Evolutionary conservation across 2,329 filamentous ascomycete species (phyloP), one percentile per base, ranked within the genome.

Genomic region (Huntiella bhutanensis): DNA sequence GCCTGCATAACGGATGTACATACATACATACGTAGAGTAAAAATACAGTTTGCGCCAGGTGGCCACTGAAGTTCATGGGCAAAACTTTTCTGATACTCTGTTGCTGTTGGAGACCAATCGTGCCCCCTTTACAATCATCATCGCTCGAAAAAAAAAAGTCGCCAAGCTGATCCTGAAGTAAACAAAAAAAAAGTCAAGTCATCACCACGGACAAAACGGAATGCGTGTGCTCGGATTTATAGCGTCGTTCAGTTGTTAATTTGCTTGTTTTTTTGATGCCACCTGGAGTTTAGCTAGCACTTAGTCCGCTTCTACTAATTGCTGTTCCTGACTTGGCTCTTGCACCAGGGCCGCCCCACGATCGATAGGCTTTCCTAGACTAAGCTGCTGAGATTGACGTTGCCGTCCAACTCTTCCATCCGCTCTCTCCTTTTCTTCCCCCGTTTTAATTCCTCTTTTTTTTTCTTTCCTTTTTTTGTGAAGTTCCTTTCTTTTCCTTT

Each of bases 361-460:
- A 35, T 34, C 33, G 33, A 46, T 13, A 19, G 43, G 17, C 35
- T 34, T 33, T 34, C 22, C 15, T 16, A 39, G 37, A 15, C 37
- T 17, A 17, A 41, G 19, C 19, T 10, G 22, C 38, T 22, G 7
- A 41, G 15, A n/a, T 41, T 19, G 28, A 13, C 40, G 40, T 41
- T 32, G 22, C 37, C 37, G 37, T 39, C 11, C 15, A 15, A 33
- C 17, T 38, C 19, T 10, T 42, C 17, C 39, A 13, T 37, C 32
- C 36, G 22, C 37, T 47, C 28, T 37, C 33, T 42, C 33, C 37
- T 11, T 17, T 41, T 39, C 43, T 43, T 48, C 38, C 12, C 15
- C 22, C 43, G 16, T 49, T 42, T 43, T 19, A 32, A 12, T 47
- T 44, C 43, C 40, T 47, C 37, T 41, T 39, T 19, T 48, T 45